These are phyloP conservation scores for Fusarium sp. DNA, from an alignment of 2,329 filamentous ascomycete genomes.

Conservation along the genomic window DNA sequence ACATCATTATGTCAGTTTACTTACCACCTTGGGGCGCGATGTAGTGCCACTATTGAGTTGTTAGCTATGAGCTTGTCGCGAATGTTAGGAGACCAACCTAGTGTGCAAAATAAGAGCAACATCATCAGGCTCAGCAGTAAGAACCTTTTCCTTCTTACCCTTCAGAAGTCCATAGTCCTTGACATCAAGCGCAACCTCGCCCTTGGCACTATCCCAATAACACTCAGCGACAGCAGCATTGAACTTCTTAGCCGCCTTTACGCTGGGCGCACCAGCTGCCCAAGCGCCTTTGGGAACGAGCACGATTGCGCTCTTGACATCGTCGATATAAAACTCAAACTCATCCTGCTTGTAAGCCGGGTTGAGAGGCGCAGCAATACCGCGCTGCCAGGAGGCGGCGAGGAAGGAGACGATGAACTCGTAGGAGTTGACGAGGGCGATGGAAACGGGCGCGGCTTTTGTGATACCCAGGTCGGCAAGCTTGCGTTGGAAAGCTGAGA, in stretches of 20 bases:
- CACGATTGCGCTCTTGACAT: constrained; percentile 82
- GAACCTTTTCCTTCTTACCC: constrained; percentile 56
- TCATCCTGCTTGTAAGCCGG: constrained; percentile 89
- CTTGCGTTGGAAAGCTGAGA: constrained; percentile 79
- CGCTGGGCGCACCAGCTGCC: constrained; percentile 74
- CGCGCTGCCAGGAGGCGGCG: constrained; percentile 86
- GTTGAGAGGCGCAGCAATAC: constrained; percentile 87
- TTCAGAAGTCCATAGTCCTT: constrained; percentile 79
- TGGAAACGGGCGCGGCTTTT: constrained; percentile 78
- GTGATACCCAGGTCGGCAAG: constrained; percentile 80
- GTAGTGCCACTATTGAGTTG: constrained; percentile 74
- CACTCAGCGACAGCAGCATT: constrained; percentile 88
- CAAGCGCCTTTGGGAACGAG: constrained; percentile 80
- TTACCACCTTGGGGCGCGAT: constrained; percentile 83
- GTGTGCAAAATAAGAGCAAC: constrained; percentile 86
- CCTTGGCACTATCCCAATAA: constrained; percentile 76
- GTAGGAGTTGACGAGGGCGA: constrained; percentile 85
- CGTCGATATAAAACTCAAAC: constrained; percentile 93
- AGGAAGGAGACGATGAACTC: constrained; percentile 91
- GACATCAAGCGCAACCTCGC: constrained; percentile 79
- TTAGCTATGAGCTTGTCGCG: constrained; percentile 39
- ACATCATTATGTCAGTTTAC: constrained; percentile 42
- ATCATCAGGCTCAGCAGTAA: constrained; percentile 76
- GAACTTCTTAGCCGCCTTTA: constrained; percentile 82
- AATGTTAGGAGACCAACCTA: constrained; percentile 54